Percentiles rank a stretch among this genome's conserved stretches.
phyloP scores from a whole-genome alignment of 345 rosid species.

The Passiflora organensis region DNA sequence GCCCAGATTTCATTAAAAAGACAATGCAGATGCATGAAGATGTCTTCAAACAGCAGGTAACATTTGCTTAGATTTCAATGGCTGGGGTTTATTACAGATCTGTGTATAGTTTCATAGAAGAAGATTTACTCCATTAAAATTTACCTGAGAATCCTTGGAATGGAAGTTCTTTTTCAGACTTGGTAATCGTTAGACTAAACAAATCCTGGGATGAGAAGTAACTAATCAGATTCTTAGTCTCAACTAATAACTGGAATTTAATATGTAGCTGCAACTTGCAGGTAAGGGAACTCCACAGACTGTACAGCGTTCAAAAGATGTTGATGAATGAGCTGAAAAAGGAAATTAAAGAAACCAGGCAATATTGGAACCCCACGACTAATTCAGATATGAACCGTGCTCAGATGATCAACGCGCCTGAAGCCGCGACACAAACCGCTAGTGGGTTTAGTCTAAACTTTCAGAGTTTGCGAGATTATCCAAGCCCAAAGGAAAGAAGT shows the following conservation, averaged over 20 bases:
- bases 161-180: too few relatives aligned
- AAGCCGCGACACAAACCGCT: conserved; percentile 17
- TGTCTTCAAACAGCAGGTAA: conserved; percentile 70
- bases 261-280: conserved; percentile 24
- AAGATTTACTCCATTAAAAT: too few relatives aligned
- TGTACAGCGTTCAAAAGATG: conserved; percentile 60
- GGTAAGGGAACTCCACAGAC: conserved; percentile 80
- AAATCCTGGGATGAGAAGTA: too few relatives aligned
- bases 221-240: too few relatives aligned
- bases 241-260: not conserved
- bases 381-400: conserved; percentile 18
- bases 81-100: too few relatives aligned
- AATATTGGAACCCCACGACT: conserved; percentile 17
- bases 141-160: too few relatives aligned
- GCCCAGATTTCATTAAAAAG: conserved; percentile 50
- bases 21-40: conserved; percentile 85
- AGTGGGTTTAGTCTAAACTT: conserved; percentile 14
- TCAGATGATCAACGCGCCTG: conserved; percentile 15
- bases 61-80: too few relatives aligned
- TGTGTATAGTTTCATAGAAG: too few relatives aligned
- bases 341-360: conserved; percentile 33
- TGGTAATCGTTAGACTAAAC: too few relatives aligned
- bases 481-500: conserved; percentile 44
- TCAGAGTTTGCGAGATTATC: conserved; percentile 21
- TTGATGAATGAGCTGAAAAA: conserved; percentile 57